These are phyloP conservation scores for Triadica sebifera DNA, from an alignment of 345 rosid species.

Conservation along the genomic window DNA sequence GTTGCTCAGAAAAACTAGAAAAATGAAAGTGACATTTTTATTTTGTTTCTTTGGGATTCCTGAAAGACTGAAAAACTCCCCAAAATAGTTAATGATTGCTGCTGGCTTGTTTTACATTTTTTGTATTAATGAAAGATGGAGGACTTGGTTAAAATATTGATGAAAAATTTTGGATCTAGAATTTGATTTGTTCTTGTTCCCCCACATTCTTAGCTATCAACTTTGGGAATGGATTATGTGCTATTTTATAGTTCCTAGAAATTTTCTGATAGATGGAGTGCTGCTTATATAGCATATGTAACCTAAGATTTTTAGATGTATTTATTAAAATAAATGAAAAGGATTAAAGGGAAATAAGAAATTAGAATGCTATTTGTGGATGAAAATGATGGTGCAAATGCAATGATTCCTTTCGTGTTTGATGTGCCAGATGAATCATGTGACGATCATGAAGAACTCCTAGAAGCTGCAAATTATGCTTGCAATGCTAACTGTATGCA, in stretches of 20 bases:
- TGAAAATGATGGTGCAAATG: slow-evolving; percentile 9
- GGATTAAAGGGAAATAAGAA: background rate
- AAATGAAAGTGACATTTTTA: no score
- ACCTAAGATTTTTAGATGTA: background rate
- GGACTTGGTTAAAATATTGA: background rate
- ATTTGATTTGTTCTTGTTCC: background rate
- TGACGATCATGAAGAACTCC: slow-evolving; percentile 54
- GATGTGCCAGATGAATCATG: slow-evolving; percentile 43
- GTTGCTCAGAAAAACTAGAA: no score
- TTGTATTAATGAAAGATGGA: background rate
- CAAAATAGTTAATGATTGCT: no score
- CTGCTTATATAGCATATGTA: background rate
- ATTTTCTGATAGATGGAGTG: background rate
- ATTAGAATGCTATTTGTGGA: background rate
- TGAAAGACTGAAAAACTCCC: no score
- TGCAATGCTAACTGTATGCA: slow-evolving; percentile 46
- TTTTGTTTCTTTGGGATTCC: no score
- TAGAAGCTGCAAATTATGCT: slow-evolving; percentile 49
- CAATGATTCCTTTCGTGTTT: slow-evolving; percentile 5
- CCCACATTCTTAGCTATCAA: background rate
- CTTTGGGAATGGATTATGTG: background rate
- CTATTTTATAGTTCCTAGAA: background rate
- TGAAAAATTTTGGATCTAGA: background rate
- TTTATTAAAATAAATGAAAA: background rate
- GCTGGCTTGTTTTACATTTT: no score